Evolutionary conservation across 2,329 filamentous ascomycete species (phyloP).

Genomic region (Endoconidiophora polonica): DNA sequence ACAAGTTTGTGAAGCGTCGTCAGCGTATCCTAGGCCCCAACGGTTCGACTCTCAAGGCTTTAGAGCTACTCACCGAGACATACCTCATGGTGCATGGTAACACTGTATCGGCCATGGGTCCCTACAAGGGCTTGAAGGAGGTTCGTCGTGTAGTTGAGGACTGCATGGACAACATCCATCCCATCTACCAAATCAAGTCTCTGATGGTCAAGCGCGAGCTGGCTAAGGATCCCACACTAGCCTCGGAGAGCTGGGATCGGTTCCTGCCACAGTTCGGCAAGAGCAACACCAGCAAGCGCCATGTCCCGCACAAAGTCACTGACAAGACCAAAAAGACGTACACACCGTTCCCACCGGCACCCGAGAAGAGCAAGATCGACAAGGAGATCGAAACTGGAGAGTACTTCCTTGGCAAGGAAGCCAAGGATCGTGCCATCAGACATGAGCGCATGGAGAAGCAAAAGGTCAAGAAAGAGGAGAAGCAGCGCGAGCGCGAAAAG

Average conservation of each 20-base stretch:
- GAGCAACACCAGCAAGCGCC: conserved; percentile 69
- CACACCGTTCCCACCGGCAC: conserved; percentile 90
- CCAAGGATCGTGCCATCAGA: conserved; percentile 68
- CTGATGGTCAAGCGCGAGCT: conserved; percentile 88
- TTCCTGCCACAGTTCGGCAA: conserved; percentile 98
- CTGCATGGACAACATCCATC: conserved; percentile 93
- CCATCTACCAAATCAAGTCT: conserved; percentile 65
- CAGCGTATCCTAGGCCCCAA: conserved; percentile 85
- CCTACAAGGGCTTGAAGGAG: conserved; percentile 85
- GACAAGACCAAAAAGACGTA: conserved; percentile 92
- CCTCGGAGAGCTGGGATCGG: conserved; percentile 81
- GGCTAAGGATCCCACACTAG: conserved; percentile 73
- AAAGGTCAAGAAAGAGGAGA: conserved; percentile 73
- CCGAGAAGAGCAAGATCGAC: conserved; percentile 98
- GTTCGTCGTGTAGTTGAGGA: conserved; percentile 79
- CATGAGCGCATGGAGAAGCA: conserved; percentile 73
- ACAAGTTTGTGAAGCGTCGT: conserved; percentile 84
- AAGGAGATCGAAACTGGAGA: conserved; percentile 95
- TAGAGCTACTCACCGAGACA: conserved; percentile 78
- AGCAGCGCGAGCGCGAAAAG: conserved; percentile 66
- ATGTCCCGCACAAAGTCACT: conserved; percentile 65
- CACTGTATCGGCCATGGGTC: conserved; percentile 82
- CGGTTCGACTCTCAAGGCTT: conserved; percentile 81
- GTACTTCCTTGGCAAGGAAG: conserved; percentile 87
- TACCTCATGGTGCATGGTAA: conserved; percentile 96